A percentile compares a stretch with the other conserved stretches of the same genome.
phyloP scores from a whole-genome alignment of 805 yeast species.

The Jamesozyma spencerorum region DNA sequence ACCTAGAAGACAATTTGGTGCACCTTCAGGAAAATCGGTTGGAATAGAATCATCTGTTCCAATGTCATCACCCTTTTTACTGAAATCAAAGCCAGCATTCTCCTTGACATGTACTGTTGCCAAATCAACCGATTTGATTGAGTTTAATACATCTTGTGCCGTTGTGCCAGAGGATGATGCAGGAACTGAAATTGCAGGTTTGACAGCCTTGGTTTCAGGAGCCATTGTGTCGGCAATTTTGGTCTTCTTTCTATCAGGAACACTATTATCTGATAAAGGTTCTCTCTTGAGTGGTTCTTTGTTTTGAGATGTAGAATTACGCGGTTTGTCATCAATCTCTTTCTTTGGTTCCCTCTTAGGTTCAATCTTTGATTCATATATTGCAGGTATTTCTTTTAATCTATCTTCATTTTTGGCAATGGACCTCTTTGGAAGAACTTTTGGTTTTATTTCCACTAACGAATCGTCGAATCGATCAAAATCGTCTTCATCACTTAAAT shows the following conservation, averaged over 20 bases:
- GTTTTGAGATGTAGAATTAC: background rate
- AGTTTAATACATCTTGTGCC: slow-evolving; percentile 34
- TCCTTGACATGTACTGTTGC: slow-evolving; percentile 40
- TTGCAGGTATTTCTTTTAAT: background rate
- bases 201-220: background rate
- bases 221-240: background rate
- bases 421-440: background rate
- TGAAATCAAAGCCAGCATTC: slow-evolving; percentile 46
- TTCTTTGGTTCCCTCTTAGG: background rate
- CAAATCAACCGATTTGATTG: slow-evolving; percentile 68
- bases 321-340: background rate
- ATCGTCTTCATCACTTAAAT: slow-evolving; percentile 27
- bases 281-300: background rate
- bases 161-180: slow-evolving; percentile 5
- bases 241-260: background rate
- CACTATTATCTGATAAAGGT: background rate
- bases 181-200: background rate
- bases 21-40: slow-evolving; percentile 63
- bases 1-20: slow-evolving; percentile 79
- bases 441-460: slow-evolving; percentile 1
- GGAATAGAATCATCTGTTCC: slow-evolving; percentile 17
- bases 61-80: slow-evolving; percentile 35
- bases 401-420: background rate
- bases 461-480: slow-evolving; percentile 7
- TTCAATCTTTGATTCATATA: too few relatives aligned